Percentiles rank a stretch among this genome's conserved stretches.
These are phyloP conservation scores for Amylostereum chailletii DNA, from an alignment of 1,284 basidiomycete genomes.

Conservation along the genomic window DNA sequence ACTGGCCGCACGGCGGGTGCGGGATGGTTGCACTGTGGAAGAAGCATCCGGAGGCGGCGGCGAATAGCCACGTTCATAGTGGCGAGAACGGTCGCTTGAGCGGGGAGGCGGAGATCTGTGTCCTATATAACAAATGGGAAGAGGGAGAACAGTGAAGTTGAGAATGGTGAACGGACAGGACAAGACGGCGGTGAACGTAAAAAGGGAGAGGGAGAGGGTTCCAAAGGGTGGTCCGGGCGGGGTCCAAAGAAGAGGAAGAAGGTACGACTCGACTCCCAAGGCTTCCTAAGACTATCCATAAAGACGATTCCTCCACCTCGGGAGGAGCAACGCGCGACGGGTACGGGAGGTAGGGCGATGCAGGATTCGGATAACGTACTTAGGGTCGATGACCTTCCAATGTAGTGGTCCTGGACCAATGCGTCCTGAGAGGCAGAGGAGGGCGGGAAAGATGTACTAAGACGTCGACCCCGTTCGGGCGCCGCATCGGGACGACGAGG, in stretches of 20 bases:
- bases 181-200: constrained; percentile 20
- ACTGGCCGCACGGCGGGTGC: constrained; percentile 10
- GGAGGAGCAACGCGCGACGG: constrained; percentile 33
- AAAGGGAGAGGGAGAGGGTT: constrained; percentile 27
- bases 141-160: constrained; percentile 21
- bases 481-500: not conserved
- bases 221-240: constrained; percentile 42
- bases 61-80: constrained; percentile 7
- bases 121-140: constrained; percentile 41
- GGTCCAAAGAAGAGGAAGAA: constrained; percentile 32
- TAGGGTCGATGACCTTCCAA: constrained; percentile 41
- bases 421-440: constrained; percentile 13
- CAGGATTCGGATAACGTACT: constrained; percentile 75
- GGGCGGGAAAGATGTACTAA: constrained; percentile 11
- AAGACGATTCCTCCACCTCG: constrained; percentile 38
- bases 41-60: constrained; percentile 8
- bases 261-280: constrained; percentile 41
- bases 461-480: constrained; percentile 12
- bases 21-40: constrained; percentile 7
- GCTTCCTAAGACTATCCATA: constrained; percentile 38
- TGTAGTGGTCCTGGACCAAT: constrained; percentile 26
- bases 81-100: constrained; percentile 8
- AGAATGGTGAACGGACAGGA: constrained; percentile 21
- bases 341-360: constrained; percentile 34
- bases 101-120: constrained; percentile 33